Conservation (phyloP, 2,329 filamentous ascomycete species). For the Aspergillus cejpii region DNA sequence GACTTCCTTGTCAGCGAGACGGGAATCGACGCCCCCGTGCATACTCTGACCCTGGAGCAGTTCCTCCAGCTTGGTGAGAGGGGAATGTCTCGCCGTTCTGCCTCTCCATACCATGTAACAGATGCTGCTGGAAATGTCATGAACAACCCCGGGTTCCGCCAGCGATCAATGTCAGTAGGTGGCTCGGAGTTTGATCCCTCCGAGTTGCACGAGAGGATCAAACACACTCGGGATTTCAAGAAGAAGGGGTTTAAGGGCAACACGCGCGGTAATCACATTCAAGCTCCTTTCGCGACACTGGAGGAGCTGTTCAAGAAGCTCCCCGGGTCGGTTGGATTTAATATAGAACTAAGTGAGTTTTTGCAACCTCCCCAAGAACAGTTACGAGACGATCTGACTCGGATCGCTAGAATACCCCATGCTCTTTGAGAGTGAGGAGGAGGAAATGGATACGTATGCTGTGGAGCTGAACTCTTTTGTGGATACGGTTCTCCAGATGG, state of each 20-base stretch:
- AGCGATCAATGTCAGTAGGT: slow-evolving; percentile 56
- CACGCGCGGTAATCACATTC: slow-evolving; percentile 86
- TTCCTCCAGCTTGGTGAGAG: slow-evolving; percentile 78
- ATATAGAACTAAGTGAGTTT: slow-evolving; percentile 79
- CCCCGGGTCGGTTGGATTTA: slow-evolving; percentile 80
- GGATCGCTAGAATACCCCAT: slow-evolving; percentile 70
- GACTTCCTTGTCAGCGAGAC: slow-evolving; percentile 98
- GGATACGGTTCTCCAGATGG: slow-evolving; percentile 81
- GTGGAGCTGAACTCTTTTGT: slow-evolving; percentile 96
- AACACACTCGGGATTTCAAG: slow-evolving; percentile 93
- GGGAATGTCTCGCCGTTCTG: slow-evolving; percentile 41
- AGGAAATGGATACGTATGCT: slow-evolving; percentile 94
- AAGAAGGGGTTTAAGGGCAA: slow-evolving; percentile 94
- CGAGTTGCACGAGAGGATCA: slow-evolving; percentile 74
- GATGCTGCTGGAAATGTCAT: slow-evolving; percentile 9
- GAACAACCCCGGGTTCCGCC: slow-evolving; percentile 24
- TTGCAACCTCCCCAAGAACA: slow-evolving; percentile 17
- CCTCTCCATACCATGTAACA: slow-evolving; percentile 38
- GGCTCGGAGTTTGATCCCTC: slow-evolving; percentile 41
- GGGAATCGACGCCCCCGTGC: slow-evolving; percentile 91
- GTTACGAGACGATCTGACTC: slow-evolving; percentile 24
- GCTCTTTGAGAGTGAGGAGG: slow-evolving; percentile 88
- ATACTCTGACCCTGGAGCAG: slow-evolving; percentile 83
- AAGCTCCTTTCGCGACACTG: slow-evolving; percentile 89
- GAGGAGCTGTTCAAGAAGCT: slow-evolving; percentile 87